phyloP scores from a whole-genome alignment of 2,329 filamentous ascomycete genomes.

The Colletotrichum sublineola region DNA sequence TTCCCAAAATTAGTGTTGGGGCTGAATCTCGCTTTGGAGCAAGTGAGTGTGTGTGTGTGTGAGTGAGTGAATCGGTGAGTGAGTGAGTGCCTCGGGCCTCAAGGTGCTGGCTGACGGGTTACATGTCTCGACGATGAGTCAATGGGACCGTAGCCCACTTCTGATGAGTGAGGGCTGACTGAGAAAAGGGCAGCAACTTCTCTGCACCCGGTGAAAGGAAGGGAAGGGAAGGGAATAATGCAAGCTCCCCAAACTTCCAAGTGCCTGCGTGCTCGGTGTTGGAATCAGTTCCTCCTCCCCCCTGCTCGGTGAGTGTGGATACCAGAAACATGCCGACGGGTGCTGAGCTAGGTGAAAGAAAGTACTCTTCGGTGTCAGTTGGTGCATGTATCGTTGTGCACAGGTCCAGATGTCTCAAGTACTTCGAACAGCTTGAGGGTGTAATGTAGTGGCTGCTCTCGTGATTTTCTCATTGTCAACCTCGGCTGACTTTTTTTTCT shows the following conservation, averaged over 20 bases:
- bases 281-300: constrained; percentile 9
- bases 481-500: constrained; percentile 30
- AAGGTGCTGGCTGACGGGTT: not conserved
- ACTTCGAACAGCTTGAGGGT: not conserved
- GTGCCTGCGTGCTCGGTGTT: constrained; percentile 9
- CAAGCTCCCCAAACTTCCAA: constrained; percentile 10
- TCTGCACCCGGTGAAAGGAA: constrained; percentile 17
- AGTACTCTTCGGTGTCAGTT: not conserved
- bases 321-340: constrained; percentile 29
- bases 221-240: not conserved
- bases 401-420: not conserved
- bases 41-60: not conserved
- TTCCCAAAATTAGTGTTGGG: not conserved
- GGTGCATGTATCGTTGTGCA: not conserved
- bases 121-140: constrained; percentile 1
- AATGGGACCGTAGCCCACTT: not conserved
- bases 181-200: not conserved
- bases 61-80: not conserved
- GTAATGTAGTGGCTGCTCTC: not conserved
- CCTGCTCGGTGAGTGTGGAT: constrained; percentile 11
- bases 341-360: constrained; percentile 4
- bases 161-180: not conserved
- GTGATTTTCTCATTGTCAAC: constrained; percentile 9
- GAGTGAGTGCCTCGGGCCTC: not conserved
- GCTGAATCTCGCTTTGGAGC: not conserved